phyloP scores from a whole-genome alignment of 2,329 filamentous ascomycete genomes.

The Blumeria hordei region DNA sequence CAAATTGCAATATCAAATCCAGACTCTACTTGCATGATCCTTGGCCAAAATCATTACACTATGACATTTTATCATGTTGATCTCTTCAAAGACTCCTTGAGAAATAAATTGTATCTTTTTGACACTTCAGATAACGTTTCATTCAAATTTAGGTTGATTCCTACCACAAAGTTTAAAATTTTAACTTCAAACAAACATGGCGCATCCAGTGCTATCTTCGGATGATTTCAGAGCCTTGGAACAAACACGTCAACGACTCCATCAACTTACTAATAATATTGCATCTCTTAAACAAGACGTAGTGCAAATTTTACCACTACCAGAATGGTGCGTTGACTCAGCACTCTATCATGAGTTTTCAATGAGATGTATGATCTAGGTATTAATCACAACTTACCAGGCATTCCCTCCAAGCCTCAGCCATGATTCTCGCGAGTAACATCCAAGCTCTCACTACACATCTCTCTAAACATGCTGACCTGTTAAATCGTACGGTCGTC shows the following conservation, averaged over 20 bases:
- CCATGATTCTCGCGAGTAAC: constrained; percentile 46
- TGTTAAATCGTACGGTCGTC: constrained; percentile 45
- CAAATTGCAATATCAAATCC: too few species aligned
- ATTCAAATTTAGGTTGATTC: too few species aligned
- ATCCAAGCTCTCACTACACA: constrained; percentile 41
- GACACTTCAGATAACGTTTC: too few species aligned
- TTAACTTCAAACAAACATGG: constrained; percentile 5
- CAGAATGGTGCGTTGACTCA: constrained; percentile 29
- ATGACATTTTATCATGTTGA: too few species aligned
- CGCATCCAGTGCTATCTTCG: constrained; percentile 6
- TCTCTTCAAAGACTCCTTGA: too few species aligned
- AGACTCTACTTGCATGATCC: too few species aligned
- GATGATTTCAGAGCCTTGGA: constrained; percentile 47
- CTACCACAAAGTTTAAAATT: too few species aligned
- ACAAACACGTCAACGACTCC: constrained; percentile 41
- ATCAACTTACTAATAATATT: constrained; percentile 44
- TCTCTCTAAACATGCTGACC: constrained; percentile 36
- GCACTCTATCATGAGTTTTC: background rate
- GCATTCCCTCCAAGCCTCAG: constrained; percentile 46
- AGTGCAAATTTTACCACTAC: constrained; percentile 37
- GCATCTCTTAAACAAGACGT: constrained; percentile 37
- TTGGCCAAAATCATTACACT: too few species aligned
- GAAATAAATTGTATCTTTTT: too few species aligned
- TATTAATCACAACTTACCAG: constrained; percentile 18
- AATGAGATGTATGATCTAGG: constrained; percentile 1